Percentiles rank a stretch among this genome's conserved stretches.
Evolutionary conservation across 2,329 filamentous ascomycete genomes (phyloP).

Genomic region (Penicillium rolfsii): DNA sequence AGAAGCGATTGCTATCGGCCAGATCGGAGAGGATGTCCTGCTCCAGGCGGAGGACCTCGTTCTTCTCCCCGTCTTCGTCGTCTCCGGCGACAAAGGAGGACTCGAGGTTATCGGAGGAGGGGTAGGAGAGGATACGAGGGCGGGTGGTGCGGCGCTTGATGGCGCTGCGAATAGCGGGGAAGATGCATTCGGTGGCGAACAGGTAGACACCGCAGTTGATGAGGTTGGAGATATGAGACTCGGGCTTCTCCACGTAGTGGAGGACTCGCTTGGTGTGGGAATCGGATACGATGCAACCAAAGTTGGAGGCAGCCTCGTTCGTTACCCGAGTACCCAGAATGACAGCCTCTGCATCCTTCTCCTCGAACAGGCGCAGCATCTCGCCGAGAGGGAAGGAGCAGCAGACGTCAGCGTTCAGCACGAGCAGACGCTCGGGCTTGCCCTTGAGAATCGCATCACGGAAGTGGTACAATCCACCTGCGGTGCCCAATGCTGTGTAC

Average conservation of each 20-base stretch:
- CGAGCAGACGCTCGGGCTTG: slow-evolving; percentile 91
- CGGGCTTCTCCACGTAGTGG: slow-evolving; percentile 99
- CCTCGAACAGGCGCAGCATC: slow-evolving; percentile 92
- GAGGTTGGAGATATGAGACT: slow-evolving; percentile 94
- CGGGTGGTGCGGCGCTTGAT: slow-evolving; percentile 95
- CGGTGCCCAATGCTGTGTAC: slow-evolving; percentile 94
- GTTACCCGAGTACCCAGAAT: slow-evolving; percentile 91
- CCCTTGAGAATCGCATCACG: slow-evolving; percentile 98
- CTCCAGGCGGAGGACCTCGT: slow-evolving; percentile 88
- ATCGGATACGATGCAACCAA: slow-evolving; percentile 96
- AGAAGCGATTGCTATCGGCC: slow-evolving; percentile 97
- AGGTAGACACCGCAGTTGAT: slow-evolving; percentile 99
- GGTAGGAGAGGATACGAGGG: slow-evolving; percentile 90
- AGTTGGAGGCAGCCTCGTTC: slow-evolving; percentile 91
- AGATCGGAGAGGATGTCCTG: slow-evolving; percentile 96
- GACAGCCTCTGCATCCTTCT: slow-evolving; percentile 94
- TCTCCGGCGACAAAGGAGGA: slow-evolving; percentile 65
- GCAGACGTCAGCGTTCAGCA: slow-evolving; percentile 97
- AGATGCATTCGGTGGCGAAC: slow-evolving; percentile 93
- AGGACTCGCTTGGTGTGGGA: slow-evolving; percentile 91
- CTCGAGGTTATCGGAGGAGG: slow-evolving; percentile 91
- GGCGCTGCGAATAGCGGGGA: slow-evolving; percentile 89
- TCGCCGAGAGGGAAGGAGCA: slow-evolving; percentile 95
- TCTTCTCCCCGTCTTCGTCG: slow-evolving; percentile 75
- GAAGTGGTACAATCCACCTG: slow-evolving; percentile 97